Conservation (phyloP, 1,139 yeast species). For the Dujonia santamariae region DNA sequence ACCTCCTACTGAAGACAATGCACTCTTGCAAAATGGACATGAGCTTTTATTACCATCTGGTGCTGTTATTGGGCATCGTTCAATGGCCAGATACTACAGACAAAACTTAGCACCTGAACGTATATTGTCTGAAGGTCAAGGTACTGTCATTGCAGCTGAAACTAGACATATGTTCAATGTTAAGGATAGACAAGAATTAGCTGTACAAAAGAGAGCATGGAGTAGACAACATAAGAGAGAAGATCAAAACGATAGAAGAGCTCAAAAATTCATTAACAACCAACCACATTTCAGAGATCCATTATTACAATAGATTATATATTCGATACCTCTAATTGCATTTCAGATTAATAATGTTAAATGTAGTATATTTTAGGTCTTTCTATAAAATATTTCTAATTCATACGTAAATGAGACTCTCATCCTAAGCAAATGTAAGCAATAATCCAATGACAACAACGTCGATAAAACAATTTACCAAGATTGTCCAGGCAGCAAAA, state of each 20-base stretch:
- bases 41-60: slow-evolving; percentile 89
- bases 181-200: slow-evolving; percentile 51
- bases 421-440: slow-evolving; percentile 1
- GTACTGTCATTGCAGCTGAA: slow-evolving; percentile 92
- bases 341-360: not conserved
- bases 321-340: not conserved
- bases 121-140: slow-evolving; percentile 81
- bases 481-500: slow-evolving; percentile 70
- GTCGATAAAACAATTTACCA: slow-evolving; percentile 48
- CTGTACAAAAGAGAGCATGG: slow-evolving; percentile 77
- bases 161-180: slow-evolving; percentile 65
- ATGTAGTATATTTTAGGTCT: not conserved
- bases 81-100: slow-evolving; percentile 80
- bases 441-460: slow-evolving; percentile 16
- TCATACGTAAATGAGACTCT: not conserved
- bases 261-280: slow-evolving; percentile 76
- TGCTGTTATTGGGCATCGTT: slow-evolving; percentile 83
- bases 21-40: slow-evolving; percentile 54
- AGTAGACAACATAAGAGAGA: slow-evolving; percentile 61
- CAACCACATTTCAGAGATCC: slow-evolving; percentile 93
- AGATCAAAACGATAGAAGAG: slow-evolving; percentile 73
- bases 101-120: slow-evolving; percentile 76
- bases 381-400: not conserved
- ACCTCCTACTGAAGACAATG: slow-evolving; percentile 28
- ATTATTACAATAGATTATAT: slow-evolving; percentile 61